Evolutionary conservation across 345 rosid species (phyloP).

Genomic region (Carallia brachiata): DNA sequence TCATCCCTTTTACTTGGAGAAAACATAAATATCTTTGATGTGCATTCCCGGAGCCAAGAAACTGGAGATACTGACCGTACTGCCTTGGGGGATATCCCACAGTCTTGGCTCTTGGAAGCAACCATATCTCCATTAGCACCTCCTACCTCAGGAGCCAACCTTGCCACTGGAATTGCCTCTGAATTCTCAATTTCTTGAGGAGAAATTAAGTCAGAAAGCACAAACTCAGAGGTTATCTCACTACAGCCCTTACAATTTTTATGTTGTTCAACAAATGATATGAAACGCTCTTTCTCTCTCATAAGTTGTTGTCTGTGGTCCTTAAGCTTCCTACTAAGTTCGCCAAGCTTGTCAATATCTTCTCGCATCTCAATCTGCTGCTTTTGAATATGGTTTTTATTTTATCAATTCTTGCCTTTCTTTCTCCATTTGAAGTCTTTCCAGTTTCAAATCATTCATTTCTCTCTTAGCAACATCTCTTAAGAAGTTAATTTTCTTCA

Average conservation of each 20-base stretch:
- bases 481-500: slow-evolving; percentile 62
- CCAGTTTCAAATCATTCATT: slow-evolving; percentile 78
- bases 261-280: slow-evolving; percentile 65
- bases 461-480: slow-evolving; percentile 82
- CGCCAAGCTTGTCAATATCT: slow-evolving; percentile 81
- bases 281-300: slow-evolving; percentile 77
- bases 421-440: slow-evolving; percentile 55
- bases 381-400: slow-evolving; percentile 72
- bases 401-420: slow-evolving; percentile 62
- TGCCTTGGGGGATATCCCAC: slow-evolving; percentile 39
- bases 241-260: slow-evolving; percentile 69
- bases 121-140: slow-evolving; percentile 23
- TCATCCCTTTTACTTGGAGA: slow-evolving; percentile 66
- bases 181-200: slow-evolving; percentile 55
- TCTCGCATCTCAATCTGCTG: slow-evolving; percentile 74
- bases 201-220: slow-evolving; percentile 61
- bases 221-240: slow-evolving; percentile 63
- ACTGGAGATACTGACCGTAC: slow-evolving; percentile 45
- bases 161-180: slow-evolving; percentile 45
- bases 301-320: slow-evolving; percentile 72
- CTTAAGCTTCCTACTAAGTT: slow-evolving; percentile 73
- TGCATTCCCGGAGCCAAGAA: slow-evolving; percentile 81
- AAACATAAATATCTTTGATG: slow-evolving; percentile 67
- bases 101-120: slow-evolving; percentile 22
- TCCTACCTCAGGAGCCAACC: slow-evolving; percentile 32